These are phyloP conservation scores for Eucalyptus guilfoylei DNA, from an alignment of 345 rosid genomes.

Conservation along the genomic window DNA sequence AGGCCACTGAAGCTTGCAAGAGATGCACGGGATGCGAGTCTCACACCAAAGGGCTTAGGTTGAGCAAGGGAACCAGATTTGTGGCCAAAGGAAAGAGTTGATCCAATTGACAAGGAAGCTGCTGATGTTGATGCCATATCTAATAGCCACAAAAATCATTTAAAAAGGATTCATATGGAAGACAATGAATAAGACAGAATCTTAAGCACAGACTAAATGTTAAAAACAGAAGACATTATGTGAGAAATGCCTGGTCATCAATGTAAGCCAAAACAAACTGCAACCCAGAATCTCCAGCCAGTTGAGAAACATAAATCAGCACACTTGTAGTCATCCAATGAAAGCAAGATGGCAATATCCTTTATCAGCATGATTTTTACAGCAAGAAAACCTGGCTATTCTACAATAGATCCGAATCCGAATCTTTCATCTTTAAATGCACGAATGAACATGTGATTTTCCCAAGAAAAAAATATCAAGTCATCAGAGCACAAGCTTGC, in stretches of 20 bases:
- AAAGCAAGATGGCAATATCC: not conserved
- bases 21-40: slow-evolving; percentile 21
- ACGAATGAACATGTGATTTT: not conserved
- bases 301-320: not conserved
- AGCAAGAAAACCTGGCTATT: not conserved
- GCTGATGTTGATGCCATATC: slow-evolving; percentile 70
- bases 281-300: not conserved
- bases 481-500: not conserved
- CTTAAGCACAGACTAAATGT: not conserved
- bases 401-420: not conserved
- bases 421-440: not conserved
- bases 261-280: not conserved
- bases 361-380: not conserved
- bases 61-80: slow-evolving; percentile 25
- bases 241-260: not conserved
- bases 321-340: not conserved
- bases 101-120: slow-evolving; percentile 43
- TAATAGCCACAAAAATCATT: not conserved
- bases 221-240: not conserved
- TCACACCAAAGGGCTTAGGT: slow-evolving; percentile 23
- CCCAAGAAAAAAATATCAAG: not conserved
- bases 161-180: not conserved
- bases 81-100: slow-evolving; percentile 30
- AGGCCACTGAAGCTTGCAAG: slow-evolving; percentile 44
- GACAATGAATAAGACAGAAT: not conserved